Evolutionary conservation across 2,329 filamentous ascomycete genomes (phyloP), one percentile per base, ranked within the genome.

Genomic region (Leptographium flavum): DNA sequence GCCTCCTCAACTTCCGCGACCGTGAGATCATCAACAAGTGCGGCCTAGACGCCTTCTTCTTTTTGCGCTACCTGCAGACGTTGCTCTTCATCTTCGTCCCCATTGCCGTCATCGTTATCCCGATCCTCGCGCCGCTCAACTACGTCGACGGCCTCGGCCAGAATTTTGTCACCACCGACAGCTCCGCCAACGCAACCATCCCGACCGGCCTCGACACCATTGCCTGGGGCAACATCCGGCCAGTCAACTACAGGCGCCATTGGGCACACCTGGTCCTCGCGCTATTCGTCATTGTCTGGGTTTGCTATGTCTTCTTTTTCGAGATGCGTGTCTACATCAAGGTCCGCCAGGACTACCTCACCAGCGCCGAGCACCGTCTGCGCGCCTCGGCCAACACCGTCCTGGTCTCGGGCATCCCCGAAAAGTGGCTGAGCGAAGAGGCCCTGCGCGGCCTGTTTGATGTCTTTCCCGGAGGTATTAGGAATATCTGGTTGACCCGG

Each of bases 21-120:
- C 71, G 85, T 13, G 86, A 94, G 54, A 78, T 98, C 53, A 94
- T 98, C 55, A 82, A 90, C 44, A 94, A 95, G 62, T 95, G 90
- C 54, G 92, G 92, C 17, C 74, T 98, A 10, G 92, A 98, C 59
- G 87, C 90, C 56, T 98, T 94, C 65, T 94, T 96, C 68, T 98
- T 98, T 61, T 71, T 98, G 1, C 83, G 93, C 50, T 98, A 94
- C 57, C 74, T 78, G 14, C 74, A 74, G 52, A 74, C 57, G 61
- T 76, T 96, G 5, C 73, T 96, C 37, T 80, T 94, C 58, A 94
- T 98, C 50, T 96, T 98, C 59, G 66, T 94, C 33, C 87, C 92
- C 1, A 78, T 94, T 46, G 79, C 83, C 13, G 53, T 76, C 23
- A 57, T 95, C 42, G 80, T 94, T 25, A 69, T 95, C 45, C 92